Conservation (phyloP, 352 stramenopile genomes). For the Phytophthora foliorum region DNA sequence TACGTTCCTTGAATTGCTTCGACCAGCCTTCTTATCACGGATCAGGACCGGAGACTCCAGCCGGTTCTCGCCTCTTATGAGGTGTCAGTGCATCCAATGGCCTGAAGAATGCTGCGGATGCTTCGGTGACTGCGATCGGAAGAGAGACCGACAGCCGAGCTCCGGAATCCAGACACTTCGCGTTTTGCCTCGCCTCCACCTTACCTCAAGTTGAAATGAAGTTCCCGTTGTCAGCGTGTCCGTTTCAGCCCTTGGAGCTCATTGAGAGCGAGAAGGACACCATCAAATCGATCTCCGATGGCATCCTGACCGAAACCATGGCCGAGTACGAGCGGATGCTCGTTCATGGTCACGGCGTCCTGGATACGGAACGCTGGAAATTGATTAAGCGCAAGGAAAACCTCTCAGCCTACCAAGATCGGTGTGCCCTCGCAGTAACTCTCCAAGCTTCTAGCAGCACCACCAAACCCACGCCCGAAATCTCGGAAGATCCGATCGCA, state of each 20-base stretch:
- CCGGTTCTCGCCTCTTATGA: constrained; percentile 20
- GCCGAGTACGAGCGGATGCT: constrained; percentile 55
- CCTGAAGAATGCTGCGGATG: constrained; percentile 2
- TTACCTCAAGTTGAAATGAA: constrained; percentile 34
- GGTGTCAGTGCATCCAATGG: neutral
- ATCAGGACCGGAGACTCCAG: constrained; percentile 27
- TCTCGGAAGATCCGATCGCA: constrained; percentile 25
- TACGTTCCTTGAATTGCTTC: constrained; percentile 18
- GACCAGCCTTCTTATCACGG: constrained; percentile 27
- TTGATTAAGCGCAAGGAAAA: constrained; percentile 59
- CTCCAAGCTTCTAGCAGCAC: constrained; percentile 38
- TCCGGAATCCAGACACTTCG: constrained; percentile 21
- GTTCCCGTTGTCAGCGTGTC: constrained; percentile 47
- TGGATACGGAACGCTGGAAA: constrained; percentile 61
- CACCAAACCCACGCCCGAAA: constrained; percentile 16
- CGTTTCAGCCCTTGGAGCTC: constrained; percentile 38
- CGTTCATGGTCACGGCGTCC: constrained; percentile 36
- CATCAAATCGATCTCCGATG: constrained; percentile 29
- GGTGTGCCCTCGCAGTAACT: constrained; percentile 41
- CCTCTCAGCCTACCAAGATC: constrained; percentile 58
- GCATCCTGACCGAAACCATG: constrained; percentile 44
- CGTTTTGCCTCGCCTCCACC: constrained; percentile 19
- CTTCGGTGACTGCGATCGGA: constrained; percentile 4
- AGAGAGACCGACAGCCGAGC: constrained; percentile 19
- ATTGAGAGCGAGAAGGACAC: constrained; percentile 35